Evolutionary conservation across 148 eudicot genomes (phyloP).

Genomic region (Beta vulgaris): DNA sequence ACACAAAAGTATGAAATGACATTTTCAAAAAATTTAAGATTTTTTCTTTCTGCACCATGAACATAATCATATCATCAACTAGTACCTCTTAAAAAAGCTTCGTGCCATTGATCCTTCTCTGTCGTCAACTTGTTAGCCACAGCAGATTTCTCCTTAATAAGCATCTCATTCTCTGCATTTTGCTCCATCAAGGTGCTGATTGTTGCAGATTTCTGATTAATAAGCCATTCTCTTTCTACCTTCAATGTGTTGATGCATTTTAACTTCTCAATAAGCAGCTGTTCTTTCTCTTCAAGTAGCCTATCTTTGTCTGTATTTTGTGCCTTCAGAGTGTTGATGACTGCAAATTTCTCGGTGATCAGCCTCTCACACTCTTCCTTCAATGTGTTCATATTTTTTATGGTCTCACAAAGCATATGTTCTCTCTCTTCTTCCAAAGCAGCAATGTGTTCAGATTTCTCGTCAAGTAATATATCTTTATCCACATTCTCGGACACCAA

Average conservation of each 20-base stretch:
- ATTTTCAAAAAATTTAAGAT: too few relatives aligned
- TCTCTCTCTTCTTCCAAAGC: conserved; percentile 20
- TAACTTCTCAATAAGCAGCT: conserved; percentile 16
- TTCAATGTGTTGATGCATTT: conserved; percentile 12
- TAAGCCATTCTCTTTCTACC: conserved; percentile 17
- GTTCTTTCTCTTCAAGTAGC: conserved; percentile 22
- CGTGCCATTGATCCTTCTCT: conserved; percentile 18
- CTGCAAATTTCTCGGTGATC: conserved; percentile 13
- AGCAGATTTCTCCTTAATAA: conserved; percentile 21
- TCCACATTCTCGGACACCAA: conserved; percentile 21
- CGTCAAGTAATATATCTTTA: conserved; percentile 16
- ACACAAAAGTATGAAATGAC: too few relatives aligned
- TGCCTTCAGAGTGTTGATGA: conserved; percentile 12
- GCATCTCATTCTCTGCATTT: conserved; percentile 14
- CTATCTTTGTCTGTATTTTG: conserved; percentile 9
- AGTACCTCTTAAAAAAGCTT: conserved; percentile 23
- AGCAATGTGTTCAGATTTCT: conserved; percentile 6
- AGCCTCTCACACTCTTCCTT: conserved; percentile 19
- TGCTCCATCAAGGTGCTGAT: conserved; percentile 12
- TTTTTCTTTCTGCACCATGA: too few relatives aligned
- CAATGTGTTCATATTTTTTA: not conserved
- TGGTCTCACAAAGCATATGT: conserved; percentile 16
- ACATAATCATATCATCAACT: not conserved
- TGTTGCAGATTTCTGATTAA: conserved; percentile 19
- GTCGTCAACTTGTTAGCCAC: conserved; percentile 13